Base-by-base conservation (phyloP, 352 stramenopile genomes). In the Phytophthora chlamydospora region DNA sequence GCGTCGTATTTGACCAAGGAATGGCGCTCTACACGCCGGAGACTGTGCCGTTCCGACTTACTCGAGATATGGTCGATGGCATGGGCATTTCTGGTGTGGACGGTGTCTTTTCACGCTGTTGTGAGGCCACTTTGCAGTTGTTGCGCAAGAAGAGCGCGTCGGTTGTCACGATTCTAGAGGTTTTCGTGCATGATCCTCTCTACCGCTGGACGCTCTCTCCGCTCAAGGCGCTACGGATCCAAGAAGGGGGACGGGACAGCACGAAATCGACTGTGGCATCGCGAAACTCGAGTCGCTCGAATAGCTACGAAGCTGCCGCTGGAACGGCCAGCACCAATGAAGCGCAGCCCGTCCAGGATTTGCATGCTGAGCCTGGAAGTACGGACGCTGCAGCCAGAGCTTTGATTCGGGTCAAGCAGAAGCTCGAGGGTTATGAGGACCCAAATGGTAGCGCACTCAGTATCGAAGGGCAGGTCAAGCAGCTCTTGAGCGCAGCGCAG, bases 1-100 rank as follows among this genome's bases (percentile, higher is more conserved):
- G 98, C 9, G 97, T 99, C 40, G 96, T 99, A 10, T 99, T 99
- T 82, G 98, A 99, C 62, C 97, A 99, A 62, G 88, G 85, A 6
- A 93, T 96, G 86, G 84, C 83, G 56, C 71, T 99, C 4, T 88
- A 85, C 52, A 98, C 91, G 17, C 98, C 98, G 1, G 98, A 99
- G 79, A 97, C 87, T 1, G 96, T 99, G 35, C 98, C 98, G 11
- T 99, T 99, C 75, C 96, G 98, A 16, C 85, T 99, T 5, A 99
- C 97, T 14, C 84, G 97, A 12, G 98, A 99, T 57, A 80, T 99
- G 6, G 91, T 99, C n/a, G 98, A 99, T 73, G 98, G 97, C 24
- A 99, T 99, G 97, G 98, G 98, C 12, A 85, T 98, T 14, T 95
- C 81, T 10, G 97, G 97, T 27, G 95, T 94, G 6, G 96, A 99